Conservation (phyloP, 805 yeast genomes). For the Candida piceae region DNA sequence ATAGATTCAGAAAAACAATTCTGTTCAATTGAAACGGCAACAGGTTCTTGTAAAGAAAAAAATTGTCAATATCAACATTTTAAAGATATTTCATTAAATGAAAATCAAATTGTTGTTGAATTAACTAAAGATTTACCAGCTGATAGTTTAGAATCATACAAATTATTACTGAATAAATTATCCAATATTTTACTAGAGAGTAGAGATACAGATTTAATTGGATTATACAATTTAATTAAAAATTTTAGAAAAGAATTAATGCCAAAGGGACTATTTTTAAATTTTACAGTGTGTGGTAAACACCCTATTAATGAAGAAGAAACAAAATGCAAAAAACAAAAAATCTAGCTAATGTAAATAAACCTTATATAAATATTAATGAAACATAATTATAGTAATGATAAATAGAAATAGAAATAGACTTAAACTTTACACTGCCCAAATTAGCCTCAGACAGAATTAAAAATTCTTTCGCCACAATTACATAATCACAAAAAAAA, state of each 20-base stretch:
- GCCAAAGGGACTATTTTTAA: conserved; percentile 4
- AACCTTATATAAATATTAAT: too few species aligned
- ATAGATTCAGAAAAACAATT: conserved; percentile 11
- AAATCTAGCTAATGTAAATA: too few species aligned
- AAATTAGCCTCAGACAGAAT: too few species aligned
- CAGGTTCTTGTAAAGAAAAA: conserved; percentile 9
- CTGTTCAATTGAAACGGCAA: conserved; percentile 13
- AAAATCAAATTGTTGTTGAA: conserved; percentile 9
- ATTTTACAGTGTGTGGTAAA: conserved; percentile 1
- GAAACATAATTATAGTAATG: too few species aligned
- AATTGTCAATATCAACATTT: conserved; percentile 14
- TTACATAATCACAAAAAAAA: too few species aligned
- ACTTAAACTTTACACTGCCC: too few species aligned
- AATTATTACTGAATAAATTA: conserved; percentile 5
- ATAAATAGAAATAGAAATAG: too few species aligned
- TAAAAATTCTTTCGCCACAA: too few species aligned
- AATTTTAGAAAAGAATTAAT: conserved; percentile 4
- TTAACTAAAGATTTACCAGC: conserved; percentile 12
- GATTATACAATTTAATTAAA: conserved; percentile 6
- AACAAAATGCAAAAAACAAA: neutral
- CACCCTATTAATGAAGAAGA: neutral
- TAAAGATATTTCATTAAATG: conserved; percentile 6
- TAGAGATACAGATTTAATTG: conserved; percentile 5
- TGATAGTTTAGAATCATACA: conserved; percentile 4
- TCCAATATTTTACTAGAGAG: conserved; percentile 3